These are phyloP conservation scores for Cutaneotrichosporon curvatum DNA, from an alignment of 1,284 basidiomycete genomes.

Conservation along the genomic window DNA sequence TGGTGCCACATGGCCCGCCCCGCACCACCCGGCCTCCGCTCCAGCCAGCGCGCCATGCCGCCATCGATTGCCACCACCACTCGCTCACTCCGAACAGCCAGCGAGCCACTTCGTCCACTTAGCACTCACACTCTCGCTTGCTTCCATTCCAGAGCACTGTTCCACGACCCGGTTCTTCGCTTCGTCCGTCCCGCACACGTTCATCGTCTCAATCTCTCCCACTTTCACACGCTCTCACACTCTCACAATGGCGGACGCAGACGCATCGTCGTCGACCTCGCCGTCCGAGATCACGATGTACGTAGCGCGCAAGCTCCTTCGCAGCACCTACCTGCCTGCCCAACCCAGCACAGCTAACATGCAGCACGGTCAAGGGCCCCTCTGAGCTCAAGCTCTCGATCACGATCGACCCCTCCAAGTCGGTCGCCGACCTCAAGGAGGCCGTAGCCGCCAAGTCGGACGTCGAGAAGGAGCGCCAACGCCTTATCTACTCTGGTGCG, in stretches of 20 bases:
- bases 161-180: no score
- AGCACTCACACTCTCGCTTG: no score
- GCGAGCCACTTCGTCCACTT: no score
- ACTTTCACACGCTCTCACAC: not conserved
- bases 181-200: no score
- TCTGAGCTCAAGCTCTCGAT: conserved; percentile 85
- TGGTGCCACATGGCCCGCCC: not conserved
- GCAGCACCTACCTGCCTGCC: not conserved
- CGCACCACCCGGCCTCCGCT: not conserved
- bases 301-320: conserved; percentile 3
- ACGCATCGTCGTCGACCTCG: conserved; percentile 8
- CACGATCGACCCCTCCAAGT: conserved; percentile 60
- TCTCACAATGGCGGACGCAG: conserved; percentile 22
- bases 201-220: no score
- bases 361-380: conserved; percentile 56
- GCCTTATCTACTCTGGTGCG: conserved; percentile 77
- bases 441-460: conserved; percentile 74
- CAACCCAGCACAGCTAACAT: conserved; percentile 1
- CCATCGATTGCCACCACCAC: not conserved
- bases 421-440: conserved; percentile 75
- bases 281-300: conserved; percentile 25
- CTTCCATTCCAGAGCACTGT: no score
- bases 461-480: conserved; percentile 73
- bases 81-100: conserved; percentile 3
- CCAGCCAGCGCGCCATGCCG: not conserved